Evolutionary conservation across 305 asterid genomes (phyloP).

Genomic region (Fraxinus angustifolia): DNA sequence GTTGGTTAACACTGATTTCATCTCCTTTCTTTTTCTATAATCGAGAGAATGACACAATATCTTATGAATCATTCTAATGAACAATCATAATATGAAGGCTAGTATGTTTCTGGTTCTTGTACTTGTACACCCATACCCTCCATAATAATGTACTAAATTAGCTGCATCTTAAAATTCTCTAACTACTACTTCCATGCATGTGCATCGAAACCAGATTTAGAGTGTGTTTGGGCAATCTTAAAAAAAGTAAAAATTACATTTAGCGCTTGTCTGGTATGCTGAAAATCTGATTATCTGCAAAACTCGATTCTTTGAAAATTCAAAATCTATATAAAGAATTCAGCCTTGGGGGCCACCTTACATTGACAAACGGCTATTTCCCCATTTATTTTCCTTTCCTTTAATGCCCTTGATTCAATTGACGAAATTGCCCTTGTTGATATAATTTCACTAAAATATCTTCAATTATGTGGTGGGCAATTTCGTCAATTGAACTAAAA

Average conservation of each 20-base stretch:
- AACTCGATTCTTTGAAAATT: not conserved
- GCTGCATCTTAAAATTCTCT: not conserved
- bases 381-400: not conserved
- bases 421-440: not conserved
- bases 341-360: not conserved
- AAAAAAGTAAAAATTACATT: not conserved
- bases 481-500: not conserved
- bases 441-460: too few relatives aligned
- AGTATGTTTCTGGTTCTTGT: not conserved
- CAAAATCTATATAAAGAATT: not conserved
- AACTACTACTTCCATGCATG: not conserved
- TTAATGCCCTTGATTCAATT: not conserved
- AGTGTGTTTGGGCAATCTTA: not conserved
- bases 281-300: not conserved
- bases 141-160: not conserved
- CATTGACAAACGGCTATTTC: not conserved
- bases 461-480: too few relatives aligned
- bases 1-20: slow-evolving; percentile 15
- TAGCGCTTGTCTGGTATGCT: not conserved
- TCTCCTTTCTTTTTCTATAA: not conserved
- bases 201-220: not conserved
- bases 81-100: not conserved
- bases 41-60: not conserved
- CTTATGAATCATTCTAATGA: not conserved
- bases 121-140: not conserved